These are phyloP conservation scores for Tritrichomonas musculus DNA, from an alignment of 208 protist species.

Conservation along the genomic window DNA sequence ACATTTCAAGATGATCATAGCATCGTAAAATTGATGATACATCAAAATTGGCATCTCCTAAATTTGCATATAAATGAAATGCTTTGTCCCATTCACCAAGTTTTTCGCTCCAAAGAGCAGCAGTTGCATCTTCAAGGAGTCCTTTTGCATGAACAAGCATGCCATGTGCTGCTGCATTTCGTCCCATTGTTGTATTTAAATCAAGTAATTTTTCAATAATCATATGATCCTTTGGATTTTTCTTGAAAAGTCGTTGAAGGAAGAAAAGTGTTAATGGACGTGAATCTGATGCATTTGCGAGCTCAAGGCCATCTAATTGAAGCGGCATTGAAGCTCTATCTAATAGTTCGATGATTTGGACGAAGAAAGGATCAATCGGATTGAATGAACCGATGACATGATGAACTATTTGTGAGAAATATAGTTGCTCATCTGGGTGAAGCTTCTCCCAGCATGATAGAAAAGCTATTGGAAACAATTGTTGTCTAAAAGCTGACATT, in stretches of 20 bases:
- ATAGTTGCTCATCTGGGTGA: background rate
- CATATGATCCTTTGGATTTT: background rate
- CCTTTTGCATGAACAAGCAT: conserved; percentile 13
- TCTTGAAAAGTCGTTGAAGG: background rate
- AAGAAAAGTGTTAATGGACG: background rate
- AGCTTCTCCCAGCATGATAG: background rate
- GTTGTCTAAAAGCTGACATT: background rate
- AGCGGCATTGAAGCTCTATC: background rate
- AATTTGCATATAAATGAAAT: background rate
- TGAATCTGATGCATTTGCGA: background rate
- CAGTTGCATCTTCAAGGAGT: background rate
- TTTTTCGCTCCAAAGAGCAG: background rate
- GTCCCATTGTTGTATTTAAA: background rate
- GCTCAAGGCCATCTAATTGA: background rate
- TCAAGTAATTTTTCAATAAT: background rate
- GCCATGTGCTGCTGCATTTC: background rate
- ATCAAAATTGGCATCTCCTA: background rate
- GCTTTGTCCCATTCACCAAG: conserved; percentile 26
- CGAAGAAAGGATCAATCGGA: conserved; percentile 10
- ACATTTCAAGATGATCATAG: background rate
- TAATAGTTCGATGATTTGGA: background rate
- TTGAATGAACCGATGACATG: background rate
- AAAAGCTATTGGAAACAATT: conserved; percentile 22
- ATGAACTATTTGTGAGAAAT: background rate
- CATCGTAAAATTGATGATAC: background rate